Evolutionary conservation across 192 early-diverging fungal genomes (phyloP), one percentile per base, ranked within the genome.

Genomic region (Dispira simplex): DNA sequence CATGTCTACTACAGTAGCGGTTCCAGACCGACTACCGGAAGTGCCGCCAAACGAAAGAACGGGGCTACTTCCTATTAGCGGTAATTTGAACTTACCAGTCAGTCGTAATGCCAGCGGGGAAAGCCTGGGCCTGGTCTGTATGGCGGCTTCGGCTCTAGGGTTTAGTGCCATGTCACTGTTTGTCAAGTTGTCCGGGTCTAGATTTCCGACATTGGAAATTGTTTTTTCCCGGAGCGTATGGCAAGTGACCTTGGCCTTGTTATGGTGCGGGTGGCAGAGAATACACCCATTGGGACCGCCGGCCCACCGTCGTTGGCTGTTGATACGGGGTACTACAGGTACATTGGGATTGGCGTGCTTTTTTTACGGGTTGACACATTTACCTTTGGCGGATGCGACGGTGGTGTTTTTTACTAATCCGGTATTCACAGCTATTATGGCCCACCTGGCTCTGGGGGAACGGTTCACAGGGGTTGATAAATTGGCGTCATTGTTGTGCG

Each of bases 331-430:
- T 0, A 58, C 77, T 1, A 80, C 79, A 0, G 87, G 89, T 0
- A 78, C 87, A 2, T 65, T 82, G 20, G 85, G 85, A 3, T 70
- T 89, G 58, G 83, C 75, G 0, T 77, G 79, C 14, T 88, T 85
- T 70, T 91, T 90, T 67, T 87, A 79, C 63, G 81, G 81, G 2
- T 64, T 89, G 13, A 81, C 85, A 12, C 70, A 81, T 46, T 73
- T 88, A 69, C 80, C 85, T 3, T 66, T 89, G 49, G 87, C 79
- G 1, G 89, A 89, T 68, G 85, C 85, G 23, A 90, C 85, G 11
- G 85, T 86, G 4, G 71, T 89, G 11, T 91, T 89, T 64, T 91
- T 89, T 65, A 80, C 84, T 8, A 80, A 79, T 12, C 87, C 89
- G 3, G 79, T 81, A n/a, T 86, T 91, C 66, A 88, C 85, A 18